These are phyloP conservation scores for Zelonia costaricensis DNA, from an alignment of 208 protist species.

Conservation along the genomic window DNA sequence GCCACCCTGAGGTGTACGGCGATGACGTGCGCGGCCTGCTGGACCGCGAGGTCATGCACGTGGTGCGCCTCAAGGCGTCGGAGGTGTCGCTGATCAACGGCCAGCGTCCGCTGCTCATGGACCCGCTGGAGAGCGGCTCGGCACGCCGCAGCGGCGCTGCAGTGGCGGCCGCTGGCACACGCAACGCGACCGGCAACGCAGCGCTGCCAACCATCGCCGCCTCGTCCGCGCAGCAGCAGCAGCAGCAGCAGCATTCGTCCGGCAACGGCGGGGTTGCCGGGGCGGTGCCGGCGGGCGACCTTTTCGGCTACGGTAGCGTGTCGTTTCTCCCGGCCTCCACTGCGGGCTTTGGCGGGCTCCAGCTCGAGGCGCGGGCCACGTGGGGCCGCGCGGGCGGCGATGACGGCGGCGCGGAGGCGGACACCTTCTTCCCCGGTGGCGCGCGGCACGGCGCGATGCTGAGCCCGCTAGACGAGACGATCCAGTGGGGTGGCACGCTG, in stretches of 20 bases:
- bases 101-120: conserved; percentile 18
- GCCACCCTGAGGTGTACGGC: conserved; percentile 81
- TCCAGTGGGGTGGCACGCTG: conserved; percentile 37
- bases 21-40: conserved; percentile 65
- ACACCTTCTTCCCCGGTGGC: no score
- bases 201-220: conserved; percentile 3
- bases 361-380: conserved; percentile 14
- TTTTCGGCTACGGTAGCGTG: conserved; percentile 45
- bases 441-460: no score
- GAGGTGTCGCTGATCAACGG: conserved; percentile 52
- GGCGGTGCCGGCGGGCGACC: conserved; percentile 2
- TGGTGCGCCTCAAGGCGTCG: conserved; percentile 77
- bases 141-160: no score
- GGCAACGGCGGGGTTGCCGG: not conserved
- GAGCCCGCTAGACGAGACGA: conserved; percentile 13
- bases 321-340: conserved; percentile 39
- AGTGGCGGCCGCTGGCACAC: no score
- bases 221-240: not conserved
- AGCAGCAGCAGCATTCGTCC: no score
- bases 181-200: no score
- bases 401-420: not conserved
- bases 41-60: conserved; percentile 71
- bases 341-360: conserved; percentile 35
- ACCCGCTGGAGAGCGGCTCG: conserved; percentile 12
- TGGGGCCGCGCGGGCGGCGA: not conserved